A percentile compares a stretch with the other conserved stretches of the same genome.
Evolutionary conservation across 140 eudicot genomes (phyloP).

Genomic region (Erigeron philadelphicus): DNA sequence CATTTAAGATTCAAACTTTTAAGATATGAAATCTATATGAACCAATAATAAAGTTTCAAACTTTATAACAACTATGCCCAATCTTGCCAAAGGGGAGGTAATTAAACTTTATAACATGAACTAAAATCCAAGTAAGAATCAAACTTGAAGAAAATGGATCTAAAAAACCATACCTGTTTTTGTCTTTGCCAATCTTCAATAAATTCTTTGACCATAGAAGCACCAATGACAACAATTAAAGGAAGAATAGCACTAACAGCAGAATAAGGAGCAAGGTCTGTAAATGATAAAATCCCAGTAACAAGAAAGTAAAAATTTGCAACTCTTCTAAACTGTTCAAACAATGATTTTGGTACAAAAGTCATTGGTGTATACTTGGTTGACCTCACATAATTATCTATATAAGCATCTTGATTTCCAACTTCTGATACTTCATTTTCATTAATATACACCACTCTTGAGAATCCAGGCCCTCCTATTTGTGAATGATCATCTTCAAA

Average conservation of each 20-base stretch:
- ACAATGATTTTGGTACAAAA: conserved; percentile 79
- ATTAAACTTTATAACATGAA: not conserved
- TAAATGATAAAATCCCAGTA: conserved; percentile 69
- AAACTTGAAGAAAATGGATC: conserved; percentile 24
- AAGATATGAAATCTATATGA: not conserved
- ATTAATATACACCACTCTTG: conserved; percentile 82
- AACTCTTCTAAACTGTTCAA: conserved; percentile 96
- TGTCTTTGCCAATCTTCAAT: conserved; percentile 79
- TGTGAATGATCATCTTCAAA: conserved; percentile 63
- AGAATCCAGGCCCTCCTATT: conserved; percentile 88
- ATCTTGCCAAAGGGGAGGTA: not conserved
- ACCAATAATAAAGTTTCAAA: conserved; percentile 13
- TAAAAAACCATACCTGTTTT: conserved; percentile 53
- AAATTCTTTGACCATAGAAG: conserved; percentile 82
- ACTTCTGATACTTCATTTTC: conserved; percentile 53
- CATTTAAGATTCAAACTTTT: not conserved
- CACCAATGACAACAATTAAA: conserved; percentile 69
- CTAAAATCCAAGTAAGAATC: conserved; percentile 19
- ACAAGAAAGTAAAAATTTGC: conserved; percentile 91
- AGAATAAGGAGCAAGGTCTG: conserved; percentile 74
- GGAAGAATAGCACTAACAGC: conserved; percentile 81
- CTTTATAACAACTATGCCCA: not conserved
- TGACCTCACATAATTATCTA: conserved; percentile 70
- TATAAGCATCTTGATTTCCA: conserved; percentile 33
- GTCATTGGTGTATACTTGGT: conserved; percentile 75